A percentile compares a stretch with the other conserved stretches of the same genome.
These are phyloP conservation scores for Fusarium secorum DNA, from an alignment of 2,329 filamentous ascomycete species.

Conservation along the genomic window DNA sequence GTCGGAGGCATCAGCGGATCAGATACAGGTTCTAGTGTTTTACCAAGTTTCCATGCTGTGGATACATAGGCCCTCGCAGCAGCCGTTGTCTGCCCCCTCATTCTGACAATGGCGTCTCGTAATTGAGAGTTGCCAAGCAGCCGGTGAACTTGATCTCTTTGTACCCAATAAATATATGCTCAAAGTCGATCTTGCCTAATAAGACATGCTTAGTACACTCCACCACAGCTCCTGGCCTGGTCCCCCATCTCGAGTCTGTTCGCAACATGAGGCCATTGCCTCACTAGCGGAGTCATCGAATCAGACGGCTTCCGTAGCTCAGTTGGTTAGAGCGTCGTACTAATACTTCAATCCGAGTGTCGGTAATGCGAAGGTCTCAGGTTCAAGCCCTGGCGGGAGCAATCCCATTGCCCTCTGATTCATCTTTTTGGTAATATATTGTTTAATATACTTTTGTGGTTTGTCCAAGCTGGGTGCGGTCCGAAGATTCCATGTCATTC, in stretches of 20 bases:
- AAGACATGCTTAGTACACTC: neutral
- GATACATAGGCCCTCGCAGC: neutral
- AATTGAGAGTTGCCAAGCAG: neutral
- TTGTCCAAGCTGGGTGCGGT: too few species aligned
- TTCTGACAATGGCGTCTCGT: neutral
- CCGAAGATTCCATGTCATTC: neutral
- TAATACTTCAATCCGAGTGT: neutral
- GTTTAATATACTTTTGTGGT: too few species aligned
- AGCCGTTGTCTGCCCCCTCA: neutral
- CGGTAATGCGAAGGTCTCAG: neutral
- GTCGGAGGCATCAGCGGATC: neutral
- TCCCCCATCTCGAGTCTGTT: too few species aligned
- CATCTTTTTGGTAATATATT: neutral
- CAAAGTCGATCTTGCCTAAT: neutral
- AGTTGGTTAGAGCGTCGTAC: neutral
- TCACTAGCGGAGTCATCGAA: neutral
- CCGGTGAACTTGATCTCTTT: neutral
- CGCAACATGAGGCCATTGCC: rapidly evolving
- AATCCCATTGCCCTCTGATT: neutral
- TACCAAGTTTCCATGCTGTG: too few species aligned
- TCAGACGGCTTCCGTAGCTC: neutral
- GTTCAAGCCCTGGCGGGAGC: too few species aligned
- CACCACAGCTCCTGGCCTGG: neutral
- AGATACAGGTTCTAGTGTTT: neutral
- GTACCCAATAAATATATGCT: neutral